phyloP scores from a whole-genome alignment of 257 asterid genomes.

The Capsicum baccatum region DNA sequence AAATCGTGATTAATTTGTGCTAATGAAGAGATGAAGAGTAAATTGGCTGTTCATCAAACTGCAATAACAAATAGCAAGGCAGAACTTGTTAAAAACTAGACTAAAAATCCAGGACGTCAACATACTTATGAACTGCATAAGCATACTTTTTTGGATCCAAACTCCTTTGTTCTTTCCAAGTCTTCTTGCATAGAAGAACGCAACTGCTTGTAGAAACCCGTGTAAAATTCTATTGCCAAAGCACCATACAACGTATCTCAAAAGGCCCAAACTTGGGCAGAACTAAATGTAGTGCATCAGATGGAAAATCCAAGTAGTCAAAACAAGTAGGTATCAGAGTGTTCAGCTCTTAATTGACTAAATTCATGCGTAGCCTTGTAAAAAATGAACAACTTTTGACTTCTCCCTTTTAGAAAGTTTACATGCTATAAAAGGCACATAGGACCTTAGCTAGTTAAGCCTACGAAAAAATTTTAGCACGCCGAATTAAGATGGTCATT shows the following conservation, averaged over 20 bases:
- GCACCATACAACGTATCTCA: conserved; percentile 2
- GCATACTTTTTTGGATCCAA: no score
- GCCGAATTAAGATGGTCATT: background rate
- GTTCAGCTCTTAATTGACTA: conserved; percentile 15
- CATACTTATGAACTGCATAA: background rate
- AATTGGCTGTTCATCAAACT: background rate
- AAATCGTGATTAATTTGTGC: conserved; percentile 18
- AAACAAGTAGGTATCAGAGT: background rate
- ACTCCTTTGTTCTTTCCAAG: no score
- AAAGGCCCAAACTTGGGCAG: conserved; percentile 1
- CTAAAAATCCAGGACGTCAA: background rate
- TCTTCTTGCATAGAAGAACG: no score
- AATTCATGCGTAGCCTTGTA: background rate
- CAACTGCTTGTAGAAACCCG: no score
- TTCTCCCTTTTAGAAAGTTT: background rate
- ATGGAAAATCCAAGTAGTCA: conserved; percentile 1
- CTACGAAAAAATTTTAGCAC: background rate
- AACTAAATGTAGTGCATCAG: conserved; percentile 20
- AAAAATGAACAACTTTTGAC: background rate
- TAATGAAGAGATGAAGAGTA: conserved; percentile 10
- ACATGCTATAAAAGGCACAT: background rate
- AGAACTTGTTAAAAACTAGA: background rate
- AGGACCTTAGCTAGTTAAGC: background rate
- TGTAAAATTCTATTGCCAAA: conserved; percentile 1
- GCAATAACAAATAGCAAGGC: background rate